A percentile compares a stretch with the other conserved stretches of the same genome.
Conservation (phyloP, 495 filamentous ascomycete genomes). For the Aspergillus nanangensis region DNA sequence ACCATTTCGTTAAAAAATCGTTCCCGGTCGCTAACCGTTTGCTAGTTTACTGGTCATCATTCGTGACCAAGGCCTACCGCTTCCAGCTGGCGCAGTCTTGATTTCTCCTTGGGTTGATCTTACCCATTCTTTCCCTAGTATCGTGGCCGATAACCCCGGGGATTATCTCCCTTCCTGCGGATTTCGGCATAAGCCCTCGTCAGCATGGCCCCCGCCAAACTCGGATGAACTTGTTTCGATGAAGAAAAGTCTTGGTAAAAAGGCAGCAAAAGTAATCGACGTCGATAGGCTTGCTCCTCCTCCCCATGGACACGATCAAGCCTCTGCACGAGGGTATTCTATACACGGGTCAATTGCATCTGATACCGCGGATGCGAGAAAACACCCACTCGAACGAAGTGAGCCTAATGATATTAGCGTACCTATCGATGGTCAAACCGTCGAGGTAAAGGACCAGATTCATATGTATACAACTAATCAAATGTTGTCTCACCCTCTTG, state of each 20-base stretch:
- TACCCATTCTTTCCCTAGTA: conserved; percentile 90
- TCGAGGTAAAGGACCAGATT: conserved; percentile 85
- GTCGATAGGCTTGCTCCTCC: conserved; percentile 9
- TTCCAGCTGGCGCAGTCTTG: conserved; percentile 85
- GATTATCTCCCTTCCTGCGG: conserved; percentile 88
- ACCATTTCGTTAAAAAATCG: not conserved
- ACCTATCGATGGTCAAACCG: conserved; percentile 63
- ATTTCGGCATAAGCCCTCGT: conserved; percentile 79
- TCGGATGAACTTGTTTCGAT: conserved; percentile 58
- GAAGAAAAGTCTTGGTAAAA: conserved; percentile 29
- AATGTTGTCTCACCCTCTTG: conserved; percentile 77
- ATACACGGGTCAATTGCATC: too few species aligned
- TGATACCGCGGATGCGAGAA: not conserved
- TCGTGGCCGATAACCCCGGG: conserved; percentile 62
- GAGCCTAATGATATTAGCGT: conserved; percentile 48
- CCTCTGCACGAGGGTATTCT: conserved; percentile 40
- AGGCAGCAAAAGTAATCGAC: conserved; percentile 27
- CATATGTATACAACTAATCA: conserved; percentile 93
- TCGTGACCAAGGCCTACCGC: conserved; percentile 72
- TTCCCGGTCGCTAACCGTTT: conserved; percentile 12
- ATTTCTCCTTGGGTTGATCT: conserved; percentile 93
- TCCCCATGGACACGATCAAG: conserved; percentile 21
- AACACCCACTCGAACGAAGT: conserved; percentile 14
- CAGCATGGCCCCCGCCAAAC: conserved; percentile 87
- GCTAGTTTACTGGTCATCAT: conserved; percentile 67